A percentile compares a stretch with the other conserved stretches of the same genome.
phyloP scores from a whole-genome alignment of 305 asterid genomes.

The Plantago lanceolata region DNA sequence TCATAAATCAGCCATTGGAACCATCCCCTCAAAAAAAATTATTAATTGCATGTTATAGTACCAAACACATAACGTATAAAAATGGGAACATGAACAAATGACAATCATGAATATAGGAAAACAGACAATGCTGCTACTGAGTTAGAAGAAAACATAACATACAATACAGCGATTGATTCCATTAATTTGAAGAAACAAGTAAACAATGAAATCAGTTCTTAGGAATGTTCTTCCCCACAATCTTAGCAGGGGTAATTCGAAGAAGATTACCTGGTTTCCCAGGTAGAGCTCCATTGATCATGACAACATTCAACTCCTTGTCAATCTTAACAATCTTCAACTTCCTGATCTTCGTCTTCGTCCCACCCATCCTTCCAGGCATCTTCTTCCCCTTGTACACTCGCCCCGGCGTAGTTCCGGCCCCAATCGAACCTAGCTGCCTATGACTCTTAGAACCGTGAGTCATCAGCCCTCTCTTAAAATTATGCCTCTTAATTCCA shows the following conservation, averaged over 20 bases:
- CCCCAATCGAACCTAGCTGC: slow-evolving; percentile 91
- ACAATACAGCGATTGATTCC: no score
- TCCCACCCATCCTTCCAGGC: slow-evolving; percentile 99
- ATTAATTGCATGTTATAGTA: no score
- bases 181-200: no score
- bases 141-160: neutral
- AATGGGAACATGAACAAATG: neutral
- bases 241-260: slow-evolving; percentile 91
- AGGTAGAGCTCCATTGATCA: slow-evolving; percentile 92
- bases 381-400: slow-evolving; percentile 91
- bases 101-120: no score
- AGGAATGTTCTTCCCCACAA: slow-evolving; percentile 86
- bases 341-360: slow-evolving; percentile 74
- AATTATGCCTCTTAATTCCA: slow-evolving; percentile 91
- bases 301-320: slow-evolving; percentile 61
- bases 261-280: slow-evolving; percentile 97
- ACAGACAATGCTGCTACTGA: neutral
- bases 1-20: no score
- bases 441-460: slow-evolving; percentile 97
- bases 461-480: slow-evolving; percentile 83
- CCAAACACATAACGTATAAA: no score
- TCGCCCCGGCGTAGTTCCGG: slow-evolving; percentile 96
- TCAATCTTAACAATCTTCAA: slow-evolving; percentile 80
- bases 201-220: slow-evolving; percentile 37
- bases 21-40: no score